phyloP scores from a whole-genome alignment of 345 rosid genomes.

The Hypericum androsaemum region DNA sequence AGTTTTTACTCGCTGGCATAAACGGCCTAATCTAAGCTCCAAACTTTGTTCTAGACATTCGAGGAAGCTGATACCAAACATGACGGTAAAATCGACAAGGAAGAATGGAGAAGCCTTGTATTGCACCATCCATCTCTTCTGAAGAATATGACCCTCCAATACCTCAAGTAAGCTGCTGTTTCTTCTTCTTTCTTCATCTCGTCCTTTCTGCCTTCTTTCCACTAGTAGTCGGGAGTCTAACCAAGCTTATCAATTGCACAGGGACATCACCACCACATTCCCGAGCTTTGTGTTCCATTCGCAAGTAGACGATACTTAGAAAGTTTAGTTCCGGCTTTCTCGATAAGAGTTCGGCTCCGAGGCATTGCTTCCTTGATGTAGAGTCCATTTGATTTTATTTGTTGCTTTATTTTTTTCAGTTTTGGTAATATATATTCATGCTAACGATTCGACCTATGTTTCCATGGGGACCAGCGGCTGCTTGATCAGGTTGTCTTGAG shows the following conservation, averaged over 20 bases:
- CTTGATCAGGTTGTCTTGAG: too few relatives aligned
- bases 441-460: too few relatives aligned
- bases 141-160: constrained; percentile 97
- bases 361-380: too few relatives aligned
- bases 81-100: constrained; percentile 92
- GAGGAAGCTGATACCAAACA: constrained; percentile 98
- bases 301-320: constrained; percentile 76
- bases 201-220: not conserved
- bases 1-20: too few relatives aligned
- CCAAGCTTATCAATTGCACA: constrained; percentile 13
- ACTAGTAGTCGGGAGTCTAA: not conserved
- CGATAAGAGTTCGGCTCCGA: too few relatives aligned
- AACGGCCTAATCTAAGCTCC: too few relatives aligned
- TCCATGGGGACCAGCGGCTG: too few relatives aligned
- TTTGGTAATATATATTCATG: too few relatives aligned
- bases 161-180: constrained; percentile 70
- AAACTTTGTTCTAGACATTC: constrained; percentile 54
- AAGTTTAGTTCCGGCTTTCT: too few relatives aligned
- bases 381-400: too few relatives aligned
- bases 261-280: constrained; percentile 93
- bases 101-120: constrained; percentile 96
- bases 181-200: not conserved
- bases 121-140: constrained; percentile 81
- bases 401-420: too few relatives aligned
- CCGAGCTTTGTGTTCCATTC: constrained; percentile 99